These are phyloP conservation scores for Hippophae gyantsensis DNA, from an alignment of 306 rosid genomes.

Conservation along the genomic window DNA sequence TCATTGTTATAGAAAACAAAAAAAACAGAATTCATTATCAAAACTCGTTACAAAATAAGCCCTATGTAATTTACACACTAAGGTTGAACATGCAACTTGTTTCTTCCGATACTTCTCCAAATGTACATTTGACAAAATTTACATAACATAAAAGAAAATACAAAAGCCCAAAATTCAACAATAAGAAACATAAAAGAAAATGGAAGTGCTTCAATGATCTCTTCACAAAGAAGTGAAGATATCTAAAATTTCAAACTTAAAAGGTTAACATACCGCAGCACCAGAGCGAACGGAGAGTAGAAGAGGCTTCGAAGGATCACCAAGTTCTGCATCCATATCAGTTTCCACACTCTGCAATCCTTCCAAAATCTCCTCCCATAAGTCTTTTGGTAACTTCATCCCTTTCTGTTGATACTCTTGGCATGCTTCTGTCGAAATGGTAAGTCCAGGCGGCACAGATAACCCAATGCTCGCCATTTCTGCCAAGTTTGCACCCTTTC, in stretches of 20 bases:
- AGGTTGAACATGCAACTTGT: too few species aligned
- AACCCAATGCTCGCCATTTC: constrained; percentile 95
- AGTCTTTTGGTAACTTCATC: constrained; percentile 43
- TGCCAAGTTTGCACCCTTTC: constrained; percentile 95
- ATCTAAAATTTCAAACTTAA: neutral
- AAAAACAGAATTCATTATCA: too few species aligned
- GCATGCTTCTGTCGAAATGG: constrained; percentile 93
- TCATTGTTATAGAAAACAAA: too few species aligned
- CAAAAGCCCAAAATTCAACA: too few species aligned
- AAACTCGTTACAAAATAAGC: too few species aligned
- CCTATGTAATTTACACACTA: too few species aligned
- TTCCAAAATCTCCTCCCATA: constrained; percentile 82
- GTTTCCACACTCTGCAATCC: constrained; percentile 53
- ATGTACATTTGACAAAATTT: too few species aligned
- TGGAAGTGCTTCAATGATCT: neutral
- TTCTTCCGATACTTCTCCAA: too few species aligned
- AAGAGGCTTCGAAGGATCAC: constrained; percentile 79
- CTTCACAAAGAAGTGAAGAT: neutral
- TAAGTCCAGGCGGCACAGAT: constrained; percentile 91
- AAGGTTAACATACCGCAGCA: constrained; percentile 58
- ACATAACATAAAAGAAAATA: too few species aligned
- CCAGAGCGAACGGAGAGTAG: constrained; percentile 92
- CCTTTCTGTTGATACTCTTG: constrained; percentile 77
- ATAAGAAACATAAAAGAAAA: too few species aligned
- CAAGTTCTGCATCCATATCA: constrained; percentile 70